phyloP scores from a whole-genome alignment of 768 basidiomycete species.

The Clitopilus passeckerianus region DNA sequence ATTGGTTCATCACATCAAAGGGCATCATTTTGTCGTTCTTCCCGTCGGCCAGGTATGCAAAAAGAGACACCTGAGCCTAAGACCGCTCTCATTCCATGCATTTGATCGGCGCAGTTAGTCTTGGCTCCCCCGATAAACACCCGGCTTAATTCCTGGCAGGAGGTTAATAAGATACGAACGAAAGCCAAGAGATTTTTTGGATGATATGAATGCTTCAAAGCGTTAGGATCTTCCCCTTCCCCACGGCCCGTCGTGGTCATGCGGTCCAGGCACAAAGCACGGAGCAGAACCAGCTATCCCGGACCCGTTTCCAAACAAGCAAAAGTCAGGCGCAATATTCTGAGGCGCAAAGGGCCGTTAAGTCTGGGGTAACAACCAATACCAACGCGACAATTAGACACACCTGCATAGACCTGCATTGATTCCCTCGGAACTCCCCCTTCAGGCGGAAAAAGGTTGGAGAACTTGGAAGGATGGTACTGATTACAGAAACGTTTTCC shows the following conservation, averaged over 20 bases:
- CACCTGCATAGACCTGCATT: too few relatives aligned
- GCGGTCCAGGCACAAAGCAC: not conserved
- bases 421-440: too few relatives aligned
- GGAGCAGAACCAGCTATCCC: not conserved
- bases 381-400: too few relatives aligned
- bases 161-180: not conserved
- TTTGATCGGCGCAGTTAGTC: not conserved
- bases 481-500: too few relatives aligned
- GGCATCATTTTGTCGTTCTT: not conserved
- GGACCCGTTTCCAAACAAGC: too few relatives aligned
- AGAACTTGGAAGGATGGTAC: too few relatives aligned
- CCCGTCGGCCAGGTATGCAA: not conserved
- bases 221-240: not conserved
- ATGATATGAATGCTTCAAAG: not conserved
- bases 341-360: too few relatives aligned
- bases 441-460: too few relatives aligned
- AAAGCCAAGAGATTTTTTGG: not conserved
- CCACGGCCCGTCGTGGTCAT: not conserved
- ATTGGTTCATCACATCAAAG: not conserved
- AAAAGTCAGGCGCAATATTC: too few relatives aligned
- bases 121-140: not conserved
- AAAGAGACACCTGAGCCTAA: not conserved
- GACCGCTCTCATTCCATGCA: not conserved
- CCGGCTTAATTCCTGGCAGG: not conserved
- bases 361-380: too few relatives aligned